Conservation (phyloP, 208 protist genomes). For the Lotmaria passim region DNA sequence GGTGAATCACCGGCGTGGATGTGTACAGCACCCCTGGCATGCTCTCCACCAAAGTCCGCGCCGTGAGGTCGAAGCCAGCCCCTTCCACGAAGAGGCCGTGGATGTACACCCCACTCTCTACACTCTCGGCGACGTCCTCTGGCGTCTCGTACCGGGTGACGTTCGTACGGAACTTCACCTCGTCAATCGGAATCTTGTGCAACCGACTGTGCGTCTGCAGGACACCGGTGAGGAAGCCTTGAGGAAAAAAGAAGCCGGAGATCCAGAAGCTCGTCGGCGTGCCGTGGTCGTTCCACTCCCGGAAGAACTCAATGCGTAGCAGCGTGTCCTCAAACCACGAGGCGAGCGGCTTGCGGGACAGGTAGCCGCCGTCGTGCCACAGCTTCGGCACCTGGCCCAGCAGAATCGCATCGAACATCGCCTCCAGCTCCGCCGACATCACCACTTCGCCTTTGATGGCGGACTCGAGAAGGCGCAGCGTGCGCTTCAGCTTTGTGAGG, state of each 20-base stretch:
- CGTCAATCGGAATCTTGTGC: slow-evolving; percentile 91
- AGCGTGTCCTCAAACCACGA: slow-evolving; percentile 96
- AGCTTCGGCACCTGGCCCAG: slow-evolving; percentile 92
- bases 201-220: slow-evolving; percentile 92
- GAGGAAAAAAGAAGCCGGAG: slow-evolving; percentile 99
- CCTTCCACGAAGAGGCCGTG: slow-evolving; percentile 94
- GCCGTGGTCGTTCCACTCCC: slow-evolving; percentile 94
- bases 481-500: slow-evolving; percentile 69
- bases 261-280: slow-evolving; percentile 95
- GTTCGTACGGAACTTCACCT: slow-evolving; percentile 89
- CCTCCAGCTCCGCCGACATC: slow-evolving; percentile 89
- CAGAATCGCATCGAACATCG: slow-evolving; percentile 91
- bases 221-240: slow-evolving; percentile 93
- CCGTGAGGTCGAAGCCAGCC: slow-evolving; percentile 64
- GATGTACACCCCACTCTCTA: slow-evolving; percentile 88
- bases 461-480: slow-evolving; percentile 72
- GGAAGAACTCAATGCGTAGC: slow-evolving; percentile 93
- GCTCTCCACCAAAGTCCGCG: slow-evolving; percentile 73
- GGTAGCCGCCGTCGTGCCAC: slow-evolving; percentile 93
- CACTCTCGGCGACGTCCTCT: slow-evolving; percentile 71
- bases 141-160: slow-evolving; percentile 74
- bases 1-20: slow-evolving; percentile 86
- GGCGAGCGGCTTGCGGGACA: slow-evolving; percentile 95
- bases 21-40: slow-evolving; percentile 87
- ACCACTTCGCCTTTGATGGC: slow-evolving; percentile 93